Percentiles rank a stretch among this genome's conserved stretches.
Evolutionary conservation across 306 rosid genomes (phyloP).

Genomic region (Acacia confusa): DNA sequence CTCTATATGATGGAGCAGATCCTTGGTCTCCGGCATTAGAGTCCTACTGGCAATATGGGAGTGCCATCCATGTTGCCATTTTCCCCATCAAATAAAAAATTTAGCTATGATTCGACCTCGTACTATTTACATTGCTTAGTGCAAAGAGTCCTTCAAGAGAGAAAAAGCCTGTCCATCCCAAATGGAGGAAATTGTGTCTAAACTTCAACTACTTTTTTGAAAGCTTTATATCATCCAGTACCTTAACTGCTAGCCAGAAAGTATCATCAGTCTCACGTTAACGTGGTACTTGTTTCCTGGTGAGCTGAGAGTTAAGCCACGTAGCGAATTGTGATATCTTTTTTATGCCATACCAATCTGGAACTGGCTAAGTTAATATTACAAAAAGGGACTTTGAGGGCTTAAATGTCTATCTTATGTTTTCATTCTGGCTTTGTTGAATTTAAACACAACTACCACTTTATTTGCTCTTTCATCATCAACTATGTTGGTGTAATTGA

Average conservation of each 20-base stretch:
- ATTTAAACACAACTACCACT: not conserved
- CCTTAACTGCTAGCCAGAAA: not conserved
- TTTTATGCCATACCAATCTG: conserved; percentile 8
- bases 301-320: not conserved
- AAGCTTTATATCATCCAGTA: not conserved
- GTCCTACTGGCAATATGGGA: no score
- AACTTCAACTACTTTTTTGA: not conserved
- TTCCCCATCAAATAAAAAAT: no score
- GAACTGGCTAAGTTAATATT: not conserved
- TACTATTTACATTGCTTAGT: no score
- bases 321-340: not conserved
- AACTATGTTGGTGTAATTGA: conserved; percentile 19
- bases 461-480: not conserved
- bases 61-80: no score
- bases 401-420: not conserved
- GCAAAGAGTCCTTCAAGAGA: not conserved
- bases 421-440: not conserved
- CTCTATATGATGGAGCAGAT: not conserved
- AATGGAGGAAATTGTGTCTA: not conserved
- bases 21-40: no score
- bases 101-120: no score
- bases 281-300: not conserved
- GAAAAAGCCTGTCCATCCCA: not conserved
- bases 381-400: not conserved
- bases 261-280: not conserved